Evolutionary conservation across 495 filamentous ascomycete genomes (phyloP), one percentile per base, ranked within the genome.

Genomic region (Podospora tetraspora): DNA sequence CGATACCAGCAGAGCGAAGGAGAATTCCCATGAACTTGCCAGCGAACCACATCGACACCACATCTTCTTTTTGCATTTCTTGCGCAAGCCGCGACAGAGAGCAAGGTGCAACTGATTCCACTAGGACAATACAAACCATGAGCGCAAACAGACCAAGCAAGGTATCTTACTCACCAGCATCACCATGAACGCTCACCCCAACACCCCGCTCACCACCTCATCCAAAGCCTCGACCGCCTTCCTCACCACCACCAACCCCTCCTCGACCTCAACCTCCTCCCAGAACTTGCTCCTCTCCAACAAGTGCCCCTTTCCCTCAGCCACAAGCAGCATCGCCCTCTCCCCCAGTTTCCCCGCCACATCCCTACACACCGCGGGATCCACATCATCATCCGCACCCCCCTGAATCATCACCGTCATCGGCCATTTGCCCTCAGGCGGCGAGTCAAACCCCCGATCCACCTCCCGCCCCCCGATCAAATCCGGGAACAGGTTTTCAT

Each of bases 361-460:
- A 52, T 66, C 61, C 1, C 10, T 1, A 52, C 62, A 72, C 34
- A 74, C 72, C 1, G 57, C 58, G 0, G 61, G 43, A 24, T 62
- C 64, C 6, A 74, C 68, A 61, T 72, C 72, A 1, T 34, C 58
- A 23, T 74, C 72, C n/a, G 59, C 58, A 25, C 69, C 68, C 2
- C 72, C 72, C 10, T 74, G 72, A 21, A 72, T 70, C 60, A 74
- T 63, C 32, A 74, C 64, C 12, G 72, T 74, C 23, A 64, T n/a
- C 13, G 72, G 72, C 72, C 72, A 74, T 4, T 57, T 16, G 3
- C 16, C 34, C 13, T 12, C 29, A 68, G 27, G 43, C 29, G 10
- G 56, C 72, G 69, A 71, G 52, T 67, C 68, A 16, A 68, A 74
- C 0, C 72, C 72, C 1, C 58, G 68, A 25, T 74, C 72, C n/a